These are phyloP conservation scores for Nannizziopsis arthrosporioides DNA, from an alignment of 2,329 filamentous ascomycete genomes.

Conservation along the genomic window DNA sequence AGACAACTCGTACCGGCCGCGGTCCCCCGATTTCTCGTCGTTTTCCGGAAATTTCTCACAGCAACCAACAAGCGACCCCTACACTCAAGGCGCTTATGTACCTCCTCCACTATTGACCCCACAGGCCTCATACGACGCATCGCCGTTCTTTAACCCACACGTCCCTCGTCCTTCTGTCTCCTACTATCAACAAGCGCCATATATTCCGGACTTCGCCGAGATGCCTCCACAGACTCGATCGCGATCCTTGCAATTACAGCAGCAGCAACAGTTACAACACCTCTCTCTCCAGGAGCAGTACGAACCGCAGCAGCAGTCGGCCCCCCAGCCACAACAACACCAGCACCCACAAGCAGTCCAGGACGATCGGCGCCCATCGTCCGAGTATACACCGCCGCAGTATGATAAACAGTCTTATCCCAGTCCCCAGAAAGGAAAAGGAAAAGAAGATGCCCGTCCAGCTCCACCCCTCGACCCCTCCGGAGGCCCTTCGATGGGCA, in stretches of 20 bases:
- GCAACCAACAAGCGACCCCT: conserved; percentile 23
- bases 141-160: conserved; percentile 35
- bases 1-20: conserved; percentile 37
- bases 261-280: conserved; percentile 5
- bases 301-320: conserved; percentile 8
- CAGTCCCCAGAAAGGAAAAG: conserved; percentile 17
- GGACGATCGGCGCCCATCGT: not conserved
- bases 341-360: conserved; percentile 4
- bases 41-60: conserved; percentile 32
- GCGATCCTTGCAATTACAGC: conserved; percentile 23
- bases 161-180: conserved; percentile 23
- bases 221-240: conserved; percentile 35
- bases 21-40: conserved; percentile 42
- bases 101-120: conserved; percentile 25
- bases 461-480: not conserved
- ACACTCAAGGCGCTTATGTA: conserved; percentile 20
- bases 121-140: conserved; percentile 37
- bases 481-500: conserved; percentile 36
- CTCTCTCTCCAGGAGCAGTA: conserved; percentile 9
- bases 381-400: not conserved
- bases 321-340: conserved; percentile 7
- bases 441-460: not conserved
- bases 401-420: conserved; percentile 18
- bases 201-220: conserved; percentile 18
- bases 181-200: conserved; percentile 26